Percentiles rank a stretch among this genome's conserved stretches.
Conservation (phyloP, 768 basidiomycete genomes). For the Termitomyces sp. region DNA sequence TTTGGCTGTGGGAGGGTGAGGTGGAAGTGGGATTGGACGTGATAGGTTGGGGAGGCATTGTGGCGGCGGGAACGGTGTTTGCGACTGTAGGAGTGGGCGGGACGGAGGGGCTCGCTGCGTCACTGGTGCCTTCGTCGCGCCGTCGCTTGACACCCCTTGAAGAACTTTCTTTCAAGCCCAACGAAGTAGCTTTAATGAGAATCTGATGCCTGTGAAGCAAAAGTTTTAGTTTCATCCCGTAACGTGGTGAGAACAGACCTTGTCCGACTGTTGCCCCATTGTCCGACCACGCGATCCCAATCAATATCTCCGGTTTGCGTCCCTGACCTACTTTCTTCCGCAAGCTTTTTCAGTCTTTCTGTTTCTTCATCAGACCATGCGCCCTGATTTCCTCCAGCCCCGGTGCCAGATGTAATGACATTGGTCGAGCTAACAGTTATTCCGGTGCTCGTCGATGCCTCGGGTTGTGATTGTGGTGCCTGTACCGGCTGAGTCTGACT, state of each 20-base stretch:
- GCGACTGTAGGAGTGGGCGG: constrained; percentile 24
- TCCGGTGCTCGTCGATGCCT: constrained; percentile 17
- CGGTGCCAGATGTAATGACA: constrained; percentile 20
- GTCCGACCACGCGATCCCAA: constrained; percentile 73
- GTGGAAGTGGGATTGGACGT: constrained; percentile 22
- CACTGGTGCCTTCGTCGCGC: constrained; percentile 34
- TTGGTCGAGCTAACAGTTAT: constrained; percentile 16
- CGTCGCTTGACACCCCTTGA: constrained; percentile 40
- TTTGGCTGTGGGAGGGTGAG: constrained; percentile 33
- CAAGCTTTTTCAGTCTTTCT: constrained; percentile 59
- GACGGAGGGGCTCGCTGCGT: constrained; percentile 24
- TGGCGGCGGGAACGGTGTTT: constrained; percentile 16
- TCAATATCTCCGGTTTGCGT: constrained; percentile 56
- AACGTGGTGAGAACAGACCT: constrained; percentile 37
- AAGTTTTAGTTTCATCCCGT: neutral
- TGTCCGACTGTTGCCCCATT: constrained; percentile 72
- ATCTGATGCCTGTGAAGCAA: constrained; percentile 64
- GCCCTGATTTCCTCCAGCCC: constrained; percentile 49
- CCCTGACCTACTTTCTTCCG: constrained; percentile 56
- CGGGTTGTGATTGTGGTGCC: constrained; percentile 12
- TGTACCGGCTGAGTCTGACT: constrained; percentile 11
- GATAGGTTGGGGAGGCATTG: constrained; percentile 12
- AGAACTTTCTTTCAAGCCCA: constrained; percentile 75
- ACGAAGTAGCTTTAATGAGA: constrained; percentile 71
- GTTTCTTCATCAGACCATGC: constrained; percentile 79